Percentiles rank a stretch among this genome's conserved stretches.
These are phyloP conservation scores for Mycena epipterygia DNA, from an alignment of 768 basidiomycete genomes.

Conservation along the genomic window DNA sequence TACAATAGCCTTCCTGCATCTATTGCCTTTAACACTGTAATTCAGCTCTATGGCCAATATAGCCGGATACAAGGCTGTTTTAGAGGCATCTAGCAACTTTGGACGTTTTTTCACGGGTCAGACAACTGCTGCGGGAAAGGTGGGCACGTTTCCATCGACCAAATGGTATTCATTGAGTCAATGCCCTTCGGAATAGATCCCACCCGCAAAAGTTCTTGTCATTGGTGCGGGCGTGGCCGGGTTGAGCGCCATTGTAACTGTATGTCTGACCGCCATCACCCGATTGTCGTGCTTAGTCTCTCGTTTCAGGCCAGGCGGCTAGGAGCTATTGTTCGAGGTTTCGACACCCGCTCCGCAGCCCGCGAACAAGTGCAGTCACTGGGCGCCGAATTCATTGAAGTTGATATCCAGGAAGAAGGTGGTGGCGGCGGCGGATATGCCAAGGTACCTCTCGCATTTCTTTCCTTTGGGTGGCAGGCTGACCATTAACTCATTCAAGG, in stretches of 20 bases:
- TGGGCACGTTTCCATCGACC: constrained; percentile 35
- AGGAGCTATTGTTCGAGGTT: constrained; percentile 90
- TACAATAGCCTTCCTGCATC: constrained; percentile 2
- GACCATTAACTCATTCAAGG: constrained; percentile 4
- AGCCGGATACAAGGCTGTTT: constrained; percentile 92
- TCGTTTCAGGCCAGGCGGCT: constrained; percentile 75
- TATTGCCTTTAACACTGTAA: background rate
- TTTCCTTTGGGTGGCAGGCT: no score
- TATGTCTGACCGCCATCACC: constrained; percentile 43
- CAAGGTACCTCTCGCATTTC: constrained; percentile 55
- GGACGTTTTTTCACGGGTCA: constrained; percentile 92
- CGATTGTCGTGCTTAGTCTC: constrained; percentile 1
- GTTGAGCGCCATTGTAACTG: constrained; percentile 89
- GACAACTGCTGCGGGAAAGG: constrained; percentile 90
- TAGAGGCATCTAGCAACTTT: constrained; percentile 92
- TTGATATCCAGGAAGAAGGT: constrained; percentile 84
- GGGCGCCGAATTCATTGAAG: constrained; percentile 92
- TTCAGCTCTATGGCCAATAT: constrained; percentile 93
- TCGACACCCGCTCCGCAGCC: constrained; percentile 88
- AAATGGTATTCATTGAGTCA: background rate
- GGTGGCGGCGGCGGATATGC: constrained; percentile 89
- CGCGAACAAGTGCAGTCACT: constrained; percentile 92
- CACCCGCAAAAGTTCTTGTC: constrained; percentile 88
- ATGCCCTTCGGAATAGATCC: constrained; percentile 65
- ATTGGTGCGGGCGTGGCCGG: constrained; percentile 94